Conservation (phyloP, 169 alveolate genomes). For the Ichthyophthirius multifiliis region DNA sequence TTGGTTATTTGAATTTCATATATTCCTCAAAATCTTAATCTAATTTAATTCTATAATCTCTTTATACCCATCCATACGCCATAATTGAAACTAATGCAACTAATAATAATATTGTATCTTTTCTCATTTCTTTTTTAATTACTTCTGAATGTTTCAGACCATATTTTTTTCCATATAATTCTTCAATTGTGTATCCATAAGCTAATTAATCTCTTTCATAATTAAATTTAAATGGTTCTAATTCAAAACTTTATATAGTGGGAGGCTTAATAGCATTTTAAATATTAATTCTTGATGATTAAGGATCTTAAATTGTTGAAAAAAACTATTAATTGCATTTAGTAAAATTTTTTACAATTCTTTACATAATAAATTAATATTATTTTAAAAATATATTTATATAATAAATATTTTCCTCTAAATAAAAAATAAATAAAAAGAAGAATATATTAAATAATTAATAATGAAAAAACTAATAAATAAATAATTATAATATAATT, state of each 20-base stretch:
- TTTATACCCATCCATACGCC: neutral
- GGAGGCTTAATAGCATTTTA: slow-evolving; percentile 1
- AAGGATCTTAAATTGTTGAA: too few relatives aligned
- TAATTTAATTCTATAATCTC: neutral
- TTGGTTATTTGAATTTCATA: neutral
- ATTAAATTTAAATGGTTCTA: slow-evolving; percentile 40
- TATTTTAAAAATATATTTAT: too few relatives aligned
- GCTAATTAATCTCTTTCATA: slow-evolving; percentile 39
- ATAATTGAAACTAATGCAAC: neutral
- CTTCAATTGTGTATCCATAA: slow-evolving; percentile 48
- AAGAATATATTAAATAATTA: too few relatives aligned
- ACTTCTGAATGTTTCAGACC: slow-evolving; percentile 31
- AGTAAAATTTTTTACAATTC: too few relatives aligned
- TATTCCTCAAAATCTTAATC: slow-evolving; percentile 6
- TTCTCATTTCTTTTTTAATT: neutral
- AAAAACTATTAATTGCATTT: too few relatives aligned
- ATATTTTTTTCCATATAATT: slow-evolving; percentile 36
- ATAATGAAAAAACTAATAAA: too few relatives aligned
- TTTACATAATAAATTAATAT: too few relatives aligned
- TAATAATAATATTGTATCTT: neutral
- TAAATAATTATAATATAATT: too few relatives aligned
- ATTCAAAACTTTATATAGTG: slow-evolving; percentile 4
- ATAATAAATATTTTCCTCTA: too few relatives aligned
- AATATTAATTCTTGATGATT: neutral
- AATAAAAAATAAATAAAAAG: too few relatives aligned